Base-by-base conservation (phyloP, 768 basidiomycete species). In the Plicaturopsis crispa region DNA sequence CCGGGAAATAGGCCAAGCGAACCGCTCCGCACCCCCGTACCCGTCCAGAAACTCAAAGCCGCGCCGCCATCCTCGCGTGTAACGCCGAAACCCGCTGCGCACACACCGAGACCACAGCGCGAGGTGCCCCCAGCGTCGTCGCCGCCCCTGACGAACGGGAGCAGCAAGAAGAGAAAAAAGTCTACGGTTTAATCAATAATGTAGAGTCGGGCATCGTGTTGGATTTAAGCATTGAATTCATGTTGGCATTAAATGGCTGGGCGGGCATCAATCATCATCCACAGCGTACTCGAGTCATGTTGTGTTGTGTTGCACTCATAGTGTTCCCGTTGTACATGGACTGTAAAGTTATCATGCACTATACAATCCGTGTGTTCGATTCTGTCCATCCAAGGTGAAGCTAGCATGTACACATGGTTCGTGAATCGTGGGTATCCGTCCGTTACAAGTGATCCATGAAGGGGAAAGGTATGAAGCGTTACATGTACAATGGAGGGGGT, bases 101-200 rank as follows among this genome's bases (percentile, higher is more conserved):
- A 43, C 24, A 34, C 37, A 10, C 12, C 38, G 8, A 31, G n/a
- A n/a, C n/a, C 41, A 21, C 24, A 28, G 28, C 32, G 36, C 42
- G 18, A 35, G 33, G 19, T 17, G 33, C 20, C 33, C 39, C 37
- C 22, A 23, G 18, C 41, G 43, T 24, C 34, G 11, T 42, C 23
- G 39, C 24, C 33, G 10, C 23, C 17, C 16, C 33, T 37, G 39
- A 11, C 45, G 36, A 48, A 50, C 48, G 48, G 48, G 23, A 47
- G 38, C 24, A 12, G 73, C 19, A 73, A 67, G 56, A 79, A 79
- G 52, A 65, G 77, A 43, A 78, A 76, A 61, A 76, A 73, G 49
- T 62, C n/a, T n/a, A n/a, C n/a, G n/a, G n/a, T n/a, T n/a, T n/a
- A n/a, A n/a, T n/a, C n/a, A n/a, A n/a, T n/a, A n/a, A n/a, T n/a